phyloP scores from a whole-genome alignment of 371 early-diverging fungal species.

The Rhizomucor pusillus region DNA sequence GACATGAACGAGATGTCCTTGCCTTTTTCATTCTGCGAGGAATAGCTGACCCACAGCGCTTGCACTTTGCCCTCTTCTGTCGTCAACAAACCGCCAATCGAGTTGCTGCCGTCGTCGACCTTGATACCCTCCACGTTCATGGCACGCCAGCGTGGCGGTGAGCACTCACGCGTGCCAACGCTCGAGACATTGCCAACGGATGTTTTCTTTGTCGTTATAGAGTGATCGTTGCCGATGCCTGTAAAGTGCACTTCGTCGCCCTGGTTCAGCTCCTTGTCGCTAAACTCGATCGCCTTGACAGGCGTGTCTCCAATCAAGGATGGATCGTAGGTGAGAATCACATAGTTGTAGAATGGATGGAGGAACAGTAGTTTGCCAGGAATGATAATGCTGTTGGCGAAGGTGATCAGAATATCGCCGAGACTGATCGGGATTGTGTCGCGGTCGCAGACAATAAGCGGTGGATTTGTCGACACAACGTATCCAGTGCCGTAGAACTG shows the following conservation, averaged over 20 bases:
- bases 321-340: constrained; percentile 74
- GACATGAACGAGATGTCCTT: constrained; percentile 67
- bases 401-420: constrained; percentile 77
- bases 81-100: constrained; percentile 66
- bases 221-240: constrained; percentile 59
- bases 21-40: constrained; percentile 62
- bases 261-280: constrained; percentile 54
- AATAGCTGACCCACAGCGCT: constrained; percentile 76
- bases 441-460: constrained; percentile 74
- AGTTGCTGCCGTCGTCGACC: constrained; percentile 47
- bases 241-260: constrained; percentile 64
- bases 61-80: constrained; percentile 66
- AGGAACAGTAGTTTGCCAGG: constrained; percentile 69
- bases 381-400: constrained; percentile 78
- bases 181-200: constrained; percentile 57
- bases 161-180: constrained; percentile 62
- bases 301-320: constrained; percentile 69
- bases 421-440: constrained; percentile 76
- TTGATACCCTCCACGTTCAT: constrained; percentile 74
- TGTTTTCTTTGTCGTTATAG: constrained; percentile 55
- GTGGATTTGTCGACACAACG: constrained; percentile 67
- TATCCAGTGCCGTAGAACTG: constrained; percentile 73
- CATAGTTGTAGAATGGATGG: constrained; percentile 82
- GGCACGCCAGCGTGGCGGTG: constrained; percentile 65
- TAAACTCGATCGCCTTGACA: constrained; percentile 58